Percentiles rank a stretch among this genome's conserved stretches.
Conservation (phyloP, 331 rosid genomes). For the Malus hybrid region DNA sequence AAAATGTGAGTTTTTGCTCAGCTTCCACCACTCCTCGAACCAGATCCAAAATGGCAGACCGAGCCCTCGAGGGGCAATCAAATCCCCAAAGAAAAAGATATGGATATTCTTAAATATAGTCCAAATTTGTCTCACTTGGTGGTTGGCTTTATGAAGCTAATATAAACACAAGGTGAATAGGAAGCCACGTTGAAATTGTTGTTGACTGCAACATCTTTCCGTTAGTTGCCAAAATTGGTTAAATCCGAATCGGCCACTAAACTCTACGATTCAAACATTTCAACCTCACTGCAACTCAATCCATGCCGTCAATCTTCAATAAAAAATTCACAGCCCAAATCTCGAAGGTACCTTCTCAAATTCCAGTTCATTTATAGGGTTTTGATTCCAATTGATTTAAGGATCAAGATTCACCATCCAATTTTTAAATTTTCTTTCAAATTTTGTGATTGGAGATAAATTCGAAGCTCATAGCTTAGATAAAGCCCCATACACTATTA, state of each 20-base stretch:
- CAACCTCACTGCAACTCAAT: background rate
- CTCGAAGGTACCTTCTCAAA: background rate
- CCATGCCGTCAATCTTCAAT: background rate
- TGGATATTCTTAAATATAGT: background rate
- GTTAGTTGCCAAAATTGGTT: too few relatives aligned
- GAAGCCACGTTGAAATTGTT: background rate
- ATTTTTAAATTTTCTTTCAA: background rate
- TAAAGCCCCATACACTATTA: constrained; percentile 77
- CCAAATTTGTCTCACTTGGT: background rate
- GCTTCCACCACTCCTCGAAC: background rate
- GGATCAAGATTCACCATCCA: background rate
- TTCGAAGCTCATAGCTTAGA: constrained; percentile 52
- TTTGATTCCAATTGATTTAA: background rate
- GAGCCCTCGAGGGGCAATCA: background rate
- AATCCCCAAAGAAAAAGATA: background rate
- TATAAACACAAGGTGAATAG: background rate
- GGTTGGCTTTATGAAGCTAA: background rate
- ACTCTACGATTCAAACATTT: background rate
- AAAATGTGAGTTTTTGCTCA: background rate
- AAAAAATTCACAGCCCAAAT: background rate
- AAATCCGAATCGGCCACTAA: too few relatives aligned
- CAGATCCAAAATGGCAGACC: background rate
- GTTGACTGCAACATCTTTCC: background rate
- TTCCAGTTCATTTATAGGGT: background rate
- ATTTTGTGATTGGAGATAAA: background rate